Evolutionary conservation across 768 basidiomycete genomes (phyloP).

Genomic region (Tylopilus sp.): DNA sequence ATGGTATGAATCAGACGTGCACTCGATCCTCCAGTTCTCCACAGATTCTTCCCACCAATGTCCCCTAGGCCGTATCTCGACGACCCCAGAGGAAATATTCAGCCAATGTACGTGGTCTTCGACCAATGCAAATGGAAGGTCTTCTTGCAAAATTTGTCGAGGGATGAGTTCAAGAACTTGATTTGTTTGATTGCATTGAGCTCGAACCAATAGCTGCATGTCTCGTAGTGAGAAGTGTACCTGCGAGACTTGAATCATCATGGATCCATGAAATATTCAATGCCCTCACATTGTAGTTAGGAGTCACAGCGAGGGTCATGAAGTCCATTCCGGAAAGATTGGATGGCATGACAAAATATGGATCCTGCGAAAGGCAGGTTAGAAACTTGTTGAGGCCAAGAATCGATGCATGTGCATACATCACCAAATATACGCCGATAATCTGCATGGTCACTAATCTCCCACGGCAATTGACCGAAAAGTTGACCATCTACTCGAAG

Average conservation of each 20-base stretch:
- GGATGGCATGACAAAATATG: not conserved
- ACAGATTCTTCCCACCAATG: not conserved
- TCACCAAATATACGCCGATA: not conserved
- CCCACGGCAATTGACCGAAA: not conserved
- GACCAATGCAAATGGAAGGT: not conserved
- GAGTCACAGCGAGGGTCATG: not conserved
- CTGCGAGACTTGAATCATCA: not conserved
- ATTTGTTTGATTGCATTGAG: not conserved
- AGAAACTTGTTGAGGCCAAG: not conserved
- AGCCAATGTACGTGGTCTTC: not conserved
- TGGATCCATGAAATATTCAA: no score
- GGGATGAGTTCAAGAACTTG: not conserved
- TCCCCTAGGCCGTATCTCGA: not conserved
- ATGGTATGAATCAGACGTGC: not conserved
- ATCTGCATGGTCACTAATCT: no score
- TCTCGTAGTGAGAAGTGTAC: not conserved
- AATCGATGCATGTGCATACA: not conserved
- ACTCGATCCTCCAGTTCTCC: not conserved
- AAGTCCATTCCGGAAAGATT: not conserved
- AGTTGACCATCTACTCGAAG: not conserved
- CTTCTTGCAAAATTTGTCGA: not conserved
- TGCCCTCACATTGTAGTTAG: not conserved
- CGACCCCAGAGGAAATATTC: not conserved
- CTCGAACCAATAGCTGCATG: not conserved
- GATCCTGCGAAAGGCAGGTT: not conserved